Conservation (phyloP, 306 rosid genomes). For the Dalbergia cultrata region DNA sequence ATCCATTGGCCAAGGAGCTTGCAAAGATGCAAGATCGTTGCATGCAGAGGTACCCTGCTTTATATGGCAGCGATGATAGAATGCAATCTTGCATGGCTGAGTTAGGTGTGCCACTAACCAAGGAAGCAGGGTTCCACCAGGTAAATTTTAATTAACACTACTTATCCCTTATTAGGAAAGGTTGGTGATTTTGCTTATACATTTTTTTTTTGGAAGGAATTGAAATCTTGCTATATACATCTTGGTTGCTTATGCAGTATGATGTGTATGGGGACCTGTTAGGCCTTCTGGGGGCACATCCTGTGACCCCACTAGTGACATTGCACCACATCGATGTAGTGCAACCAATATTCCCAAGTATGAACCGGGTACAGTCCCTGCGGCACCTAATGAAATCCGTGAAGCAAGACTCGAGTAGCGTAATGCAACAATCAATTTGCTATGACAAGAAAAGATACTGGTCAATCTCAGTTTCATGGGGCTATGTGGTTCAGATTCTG, state of each 20-base stretch:
- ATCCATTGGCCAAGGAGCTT: slow-evolving; percentile 78
- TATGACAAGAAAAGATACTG: slow-evolving; percentile 67
- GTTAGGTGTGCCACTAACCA: slow-evolving; percentile 86
- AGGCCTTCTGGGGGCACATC: slow-evolving; percentile 86
- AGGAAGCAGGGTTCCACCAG: slow-evolving; percentile 90
- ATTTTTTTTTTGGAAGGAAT: background rate
- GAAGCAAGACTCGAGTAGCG: slow-evolving; percentile 71
- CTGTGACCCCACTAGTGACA: slow-evolving; percentile 73
- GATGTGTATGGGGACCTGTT: slow-evolving; percentile 85
- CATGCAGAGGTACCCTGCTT: slow-evolving; percentile 74
- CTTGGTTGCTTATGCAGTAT: slow-evolving; percentile 61
- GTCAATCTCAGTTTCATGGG: slow-evolving; percentile 93
- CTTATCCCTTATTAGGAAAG: background rate
- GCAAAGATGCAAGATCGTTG: slow-evolving; percentile 89
- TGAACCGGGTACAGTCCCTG: slow-evolving; percentile 59
- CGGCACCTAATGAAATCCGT: slow-evolving; percentile 65
- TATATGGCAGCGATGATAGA: slow-evolving; percentile 90
- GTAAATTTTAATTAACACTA: slow-evolving; percentile 44
- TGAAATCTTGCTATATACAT: slow-evolving; percentile 2
- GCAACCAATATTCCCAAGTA: slow-evolving; percentile 75
- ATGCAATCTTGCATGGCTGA: slow-evolving; percentile 95
- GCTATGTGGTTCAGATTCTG: slow-evolving; percentile 75
- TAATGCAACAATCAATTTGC: slow-evolving; percentile 93
- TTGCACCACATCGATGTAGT: slow-evolving; percentile 87
- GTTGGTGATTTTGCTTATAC: background rate